These are phyloP conservation scores for Lactifluus subvellereus DNA, from an alignment of 768 basidiomycete species.

Conservation along the genomic window DNA sequence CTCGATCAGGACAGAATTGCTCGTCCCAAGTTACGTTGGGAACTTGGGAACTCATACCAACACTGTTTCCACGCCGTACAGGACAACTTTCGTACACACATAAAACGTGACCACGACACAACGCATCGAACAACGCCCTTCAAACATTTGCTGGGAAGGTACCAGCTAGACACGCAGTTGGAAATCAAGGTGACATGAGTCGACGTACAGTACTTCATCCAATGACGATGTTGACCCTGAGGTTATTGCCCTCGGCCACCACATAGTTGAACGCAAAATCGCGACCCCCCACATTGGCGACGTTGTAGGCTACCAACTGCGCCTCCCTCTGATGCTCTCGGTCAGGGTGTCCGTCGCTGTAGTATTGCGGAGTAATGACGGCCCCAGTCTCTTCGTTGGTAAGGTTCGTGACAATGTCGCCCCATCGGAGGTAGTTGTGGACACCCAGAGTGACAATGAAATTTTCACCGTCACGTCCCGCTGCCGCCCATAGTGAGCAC, in stretches of 20 bases:
- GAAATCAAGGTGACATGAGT: no score
- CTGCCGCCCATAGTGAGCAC: constrained; percentile 36
- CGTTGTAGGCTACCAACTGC: not conserved
- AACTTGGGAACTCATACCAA: constrained; percentile 10
- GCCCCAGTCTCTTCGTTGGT: not conserved
- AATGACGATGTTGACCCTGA: not conserved
- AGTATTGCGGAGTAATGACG: constrained; percentile 9
- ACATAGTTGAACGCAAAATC: not conserved
- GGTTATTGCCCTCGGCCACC: constrained; percentile 5
- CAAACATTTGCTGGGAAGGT: no score
- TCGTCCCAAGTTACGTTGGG: no score
- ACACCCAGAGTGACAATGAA: constrained; percentile 36
- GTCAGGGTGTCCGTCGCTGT: not conserved
- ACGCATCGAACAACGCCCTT: no score
- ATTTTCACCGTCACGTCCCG: constrained; percentile 35
- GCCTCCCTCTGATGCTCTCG: not conserved
- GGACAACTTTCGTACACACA: no score
- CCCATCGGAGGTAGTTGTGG: constrained; percentile 34
- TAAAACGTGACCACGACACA: no score
- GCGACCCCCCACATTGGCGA: not conserved
- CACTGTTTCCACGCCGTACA: no score
- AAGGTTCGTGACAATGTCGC: constrained; percentile 35
- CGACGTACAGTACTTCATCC: no score
- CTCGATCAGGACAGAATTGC: no score
- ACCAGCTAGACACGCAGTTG: no score